Evolutionary conservation across 495 filamentous ascomycete species (phyloP).

Genomic region (Neurospora sp.): DNA sequence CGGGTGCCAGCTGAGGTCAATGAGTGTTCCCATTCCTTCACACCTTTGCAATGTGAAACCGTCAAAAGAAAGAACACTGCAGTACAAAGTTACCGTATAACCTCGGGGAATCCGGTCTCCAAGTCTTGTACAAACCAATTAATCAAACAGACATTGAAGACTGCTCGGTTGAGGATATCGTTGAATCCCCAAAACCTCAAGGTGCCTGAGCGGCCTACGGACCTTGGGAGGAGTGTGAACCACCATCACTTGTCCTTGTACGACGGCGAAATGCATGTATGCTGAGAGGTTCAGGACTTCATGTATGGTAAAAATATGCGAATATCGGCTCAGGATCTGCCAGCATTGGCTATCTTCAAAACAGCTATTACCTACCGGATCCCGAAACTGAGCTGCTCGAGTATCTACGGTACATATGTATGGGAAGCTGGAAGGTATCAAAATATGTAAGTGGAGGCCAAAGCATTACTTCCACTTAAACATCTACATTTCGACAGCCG

Average conservation of each 20-base stretch:
- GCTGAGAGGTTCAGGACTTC: neutral
- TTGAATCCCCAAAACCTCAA: neutral
- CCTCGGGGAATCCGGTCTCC: no score
- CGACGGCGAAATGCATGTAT: neutral
- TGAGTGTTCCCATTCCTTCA: neutral
- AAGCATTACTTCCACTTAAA: no score
- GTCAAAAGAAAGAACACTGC: neutral
- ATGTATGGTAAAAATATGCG: no score
- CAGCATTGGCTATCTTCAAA: no score
- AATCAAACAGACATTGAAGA: no score
- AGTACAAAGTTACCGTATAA: neutral
- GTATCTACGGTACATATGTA: neutral
- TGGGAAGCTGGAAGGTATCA: neutral
- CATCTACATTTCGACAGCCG: neutral
- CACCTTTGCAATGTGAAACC: neutral
- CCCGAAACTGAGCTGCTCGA: no score
- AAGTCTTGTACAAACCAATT: no score
- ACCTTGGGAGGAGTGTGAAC: neutral
- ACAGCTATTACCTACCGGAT: no score
- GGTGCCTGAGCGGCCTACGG: neutral
- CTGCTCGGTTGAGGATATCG: neutral
- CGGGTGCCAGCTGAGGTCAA: no score
- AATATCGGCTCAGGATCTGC: no score
- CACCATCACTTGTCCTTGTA: no score
- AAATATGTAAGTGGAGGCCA: neutral